Conservation (phyloP, 2,329 filamentous ascomycete genomes). For the Fusarium devonianum region DNA sequence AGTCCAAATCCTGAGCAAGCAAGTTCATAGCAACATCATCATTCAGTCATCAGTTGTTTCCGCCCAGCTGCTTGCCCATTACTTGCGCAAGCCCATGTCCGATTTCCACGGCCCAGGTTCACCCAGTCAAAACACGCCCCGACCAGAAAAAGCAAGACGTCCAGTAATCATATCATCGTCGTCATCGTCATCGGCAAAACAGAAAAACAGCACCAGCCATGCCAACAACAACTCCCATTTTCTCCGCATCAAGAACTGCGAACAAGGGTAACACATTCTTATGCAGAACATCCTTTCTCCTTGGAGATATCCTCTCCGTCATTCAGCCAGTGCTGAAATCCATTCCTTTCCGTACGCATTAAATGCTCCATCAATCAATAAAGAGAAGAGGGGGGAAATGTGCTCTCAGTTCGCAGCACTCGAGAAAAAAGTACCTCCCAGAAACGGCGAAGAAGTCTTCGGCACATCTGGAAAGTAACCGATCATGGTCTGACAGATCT, state of each 20-base stretch:
- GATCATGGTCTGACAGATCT: slow-evolving; percentile 34
- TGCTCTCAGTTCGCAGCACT: slow-evolving; percentile 3
- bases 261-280: slow-evolving; percentile 32
- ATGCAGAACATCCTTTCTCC: slow-evolving; percentile 18
- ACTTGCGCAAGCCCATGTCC: slow-evolving; percentile 38
- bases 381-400: slow-evolving; percentile 21
- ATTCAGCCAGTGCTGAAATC: slow-evolving; percentile 41
- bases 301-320: slow-evolving; percentile 30
- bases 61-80: slow-evolving; percentile 37
- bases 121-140: slow-evolving; percentile 40
- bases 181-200: slow-evolving; percentile 20
- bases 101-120: slow-evolving; percentile 35
- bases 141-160: slow-evolving; percentile 34
- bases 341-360: slow-evolving; percentile 26
- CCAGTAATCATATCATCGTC: slow-evolving; percentile 33
- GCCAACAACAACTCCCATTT: slow-evolving; percentile 23
- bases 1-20: slow-evolving; percentile 21
- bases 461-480: slow-evolving; percentile 26
- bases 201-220: slow-evolving; percentile 17
- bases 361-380: slow-evolving; percentile 36
- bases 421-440: slow-evolving; percentile 17
- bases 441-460: slow-evolving; percentile 38
- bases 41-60: slow-evolving; percentile 44
- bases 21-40: slow-evolving; percentile 42
- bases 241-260: slow-evolving; percentile 19